Evolutionary conservation across 495 filamentous ascomycete genomes (phyloP), one percentile per base, ranked within the genome.

Genomic region (Saxispiralis lemnorum): DNA sequence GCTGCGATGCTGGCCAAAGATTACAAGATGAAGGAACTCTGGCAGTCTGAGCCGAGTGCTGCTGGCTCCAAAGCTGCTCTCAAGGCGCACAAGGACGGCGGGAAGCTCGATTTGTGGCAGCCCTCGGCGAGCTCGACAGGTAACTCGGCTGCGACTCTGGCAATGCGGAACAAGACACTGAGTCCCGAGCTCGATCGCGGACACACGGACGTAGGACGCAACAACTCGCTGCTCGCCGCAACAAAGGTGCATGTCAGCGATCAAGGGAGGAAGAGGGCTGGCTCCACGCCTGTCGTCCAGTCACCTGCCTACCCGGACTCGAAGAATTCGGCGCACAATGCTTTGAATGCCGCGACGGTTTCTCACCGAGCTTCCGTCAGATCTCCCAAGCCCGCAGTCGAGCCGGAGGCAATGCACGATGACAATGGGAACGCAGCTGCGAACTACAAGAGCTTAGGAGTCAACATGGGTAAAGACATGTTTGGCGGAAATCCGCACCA

Each of bases 1-100:
- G 81, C 83, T 15, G 79, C 81, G 13, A 54, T 71, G 16, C 61
- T 75, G 35, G 81, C 78, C 11, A 75, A 77, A 51, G 77, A 87
- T 57, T 74, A 76, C 56, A 72, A 70, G 60, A 60, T 70, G 34
- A 67, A 71, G 37, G 54, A 68, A 9, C 55, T 71, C 51, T 65
- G 67, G 59, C 64, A 74, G 36, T 64, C 68, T 17, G 66, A 71
- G 46, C 54, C 63, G 36, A 81, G 71, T 49, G 56, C 70, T 5
- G 69, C 75, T 38, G 78, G 78, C 28, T 70, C 78, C 7, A 83
- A 79, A 47, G 84, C 84, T 16, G 84, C 85, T 0, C 49, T 81
- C 18, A 58, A 78, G 2, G 84, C 83, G 6, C 67, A 72, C 20
- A 73, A 69, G 43, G 75, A 79, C 39, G 73, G 71, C 15, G 63